Conservation (phyloP, 768 basidiomycete genomes). For the Fibroporia radiculosa region DNA sequence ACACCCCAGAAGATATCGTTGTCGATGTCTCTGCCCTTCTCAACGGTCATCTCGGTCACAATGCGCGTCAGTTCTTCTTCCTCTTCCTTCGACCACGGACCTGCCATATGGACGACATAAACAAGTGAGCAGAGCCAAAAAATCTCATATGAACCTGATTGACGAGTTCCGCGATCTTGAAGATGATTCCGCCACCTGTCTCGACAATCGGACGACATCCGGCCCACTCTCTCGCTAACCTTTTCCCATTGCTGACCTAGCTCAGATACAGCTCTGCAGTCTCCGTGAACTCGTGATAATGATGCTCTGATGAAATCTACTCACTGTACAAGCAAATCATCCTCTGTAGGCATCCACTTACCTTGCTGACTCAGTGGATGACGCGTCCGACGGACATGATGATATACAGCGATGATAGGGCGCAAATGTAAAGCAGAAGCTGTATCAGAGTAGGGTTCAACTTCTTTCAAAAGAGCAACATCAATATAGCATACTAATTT, state of each 20-base stretch:
- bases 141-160: conserved; percentile 34
- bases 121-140: no score
- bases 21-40: conserved; percentile 62
- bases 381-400: conserved; percentile 62
- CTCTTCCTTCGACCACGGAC: conserved; percentile 73
- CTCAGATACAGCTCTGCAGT: conserved; percentile 53
- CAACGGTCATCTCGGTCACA: conserved; percentile 66
- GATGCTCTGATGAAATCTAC: conserved; percentile 15
- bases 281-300: conserved; percentile 1
- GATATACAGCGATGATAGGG: conserved; percentile 79
- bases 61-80: conserved; percentile 68
- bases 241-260: conserved; percentile 80
- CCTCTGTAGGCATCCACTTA: conserved; percentile 61
- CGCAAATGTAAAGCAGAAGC: conserved; percentile 66
- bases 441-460: conserved; percentile 22
- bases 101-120: conserved; percentile 24
- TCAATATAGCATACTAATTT: conserved; percentile 55
- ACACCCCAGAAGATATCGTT: conserved; percentile 80
- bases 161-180: conserved; percentile 54
- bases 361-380: conserved; percentile 70
- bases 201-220: conserved; percentile 74
- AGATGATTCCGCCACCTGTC: conserved; percentile 85
- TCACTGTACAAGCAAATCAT: conserved; percentile 54
- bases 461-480: neutral
- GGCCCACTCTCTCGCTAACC: conserved; percentile 59